Evolutionary conservation across 2,329 filamentous ascomycete species (phyloP), one percentile per base, ranked within the genome.

Genomic region (Colletotrichum godetiae): DNA sequence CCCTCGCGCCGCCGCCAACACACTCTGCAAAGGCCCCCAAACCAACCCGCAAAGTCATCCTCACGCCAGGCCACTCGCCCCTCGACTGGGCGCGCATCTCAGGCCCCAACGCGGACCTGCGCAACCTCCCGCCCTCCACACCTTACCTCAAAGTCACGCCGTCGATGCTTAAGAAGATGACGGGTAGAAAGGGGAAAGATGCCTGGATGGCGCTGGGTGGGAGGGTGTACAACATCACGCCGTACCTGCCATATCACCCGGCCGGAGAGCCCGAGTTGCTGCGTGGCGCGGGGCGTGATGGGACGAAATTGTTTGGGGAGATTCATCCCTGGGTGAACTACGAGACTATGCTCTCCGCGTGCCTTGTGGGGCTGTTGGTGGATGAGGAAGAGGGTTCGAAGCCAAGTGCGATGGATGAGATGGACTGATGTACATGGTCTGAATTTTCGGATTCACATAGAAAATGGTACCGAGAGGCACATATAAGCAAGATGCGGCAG

Each of bases 61-160:
- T 99, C 5, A 89, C 92, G n/a, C 97, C 97, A 0, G 96, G 97
- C 37, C 95, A 96, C 86, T 98, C 95, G 2, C 96, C 97, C 0
- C 91, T 99, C 13, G 97, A 99, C 88, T 99, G 97, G 97, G 97
- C 97, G 13, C 91, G 93, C 6, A 89, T 98, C 1, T 89, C 91
- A 1, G 87, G 88, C 24, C 91, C 92, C 2, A 84, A 84, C 35
- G 86, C 89, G 35, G 92, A 95, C 75, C 89, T 95, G 31, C 92
- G 93, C n/a, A 90, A 90, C 52, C 76, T 93, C 74, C 77, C 89
- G 76, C 76, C 87, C 0, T 81, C 82, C 7, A 84, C 86, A 4
- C 85, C 88, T 71, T 87, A 91, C 86, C 84, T 94, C 55, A 91
- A 93, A 58, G 95, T 99, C 46, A 94, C 95, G 6, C 95, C 96